Percentiles rank a stretch among this genome's conserved stretches.
Conservation (phyloP, 495 filamentous ascomycete species). For the Xylaria palmicola region DNA sequence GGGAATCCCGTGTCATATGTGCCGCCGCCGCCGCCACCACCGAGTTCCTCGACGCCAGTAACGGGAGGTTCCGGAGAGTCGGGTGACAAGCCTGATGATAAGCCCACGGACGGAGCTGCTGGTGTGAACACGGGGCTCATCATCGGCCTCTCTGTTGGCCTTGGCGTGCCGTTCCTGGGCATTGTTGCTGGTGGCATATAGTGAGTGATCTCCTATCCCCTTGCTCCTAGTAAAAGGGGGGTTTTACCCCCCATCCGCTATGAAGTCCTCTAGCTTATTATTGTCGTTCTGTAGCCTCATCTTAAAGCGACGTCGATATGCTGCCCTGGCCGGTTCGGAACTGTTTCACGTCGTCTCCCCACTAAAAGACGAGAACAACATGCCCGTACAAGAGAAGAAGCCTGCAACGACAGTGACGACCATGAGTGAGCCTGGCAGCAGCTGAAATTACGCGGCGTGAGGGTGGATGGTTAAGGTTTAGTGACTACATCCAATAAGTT, state of each 20-base stretch:
- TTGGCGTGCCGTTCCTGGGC: conserved; percentile 40
- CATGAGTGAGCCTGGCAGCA: neutral
- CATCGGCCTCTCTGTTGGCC: conserved; percentile 44
- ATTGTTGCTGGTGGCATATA: conserved; percentile 30
- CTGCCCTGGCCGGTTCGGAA: conserved; percentile 11
- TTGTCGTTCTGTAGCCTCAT: conserved; percentile 14
- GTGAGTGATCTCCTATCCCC: conserved; percentile 31
- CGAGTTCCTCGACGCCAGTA: conserved; percentile 26
- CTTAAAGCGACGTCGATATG: conserved; percentile 17
- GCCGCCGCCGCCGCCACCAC: conserved; percentile 27
- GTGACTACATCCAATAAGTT: too few species aligned
- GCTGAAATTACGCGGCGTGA: neutral
- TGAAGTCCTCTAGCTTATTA: neutral
- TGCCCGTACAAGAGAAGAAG: neutral
- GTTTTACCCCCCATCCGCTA: neutral
- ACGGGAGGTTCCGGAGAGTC: conserved; percentile 1
- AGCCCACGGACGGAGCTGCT: conserved; percentile 17
- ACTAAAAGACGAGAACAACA: neutral
- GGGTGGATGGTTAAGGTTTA: too few species aligned
- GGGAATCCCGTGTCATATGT: conserved; percentile 34
- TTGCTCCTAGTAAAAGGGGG: too few species aligned
- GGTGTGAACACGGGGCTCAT: conserved; percentile 39
- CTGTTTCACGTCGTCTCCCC: neutral
- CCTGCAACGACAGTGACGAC: neutral
- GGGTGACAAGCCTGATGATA: conserved; percentile 7